Base-by-base conservation (phyloP, 148 eudicot species). In the Rhododendron mucronatum region DNA sequence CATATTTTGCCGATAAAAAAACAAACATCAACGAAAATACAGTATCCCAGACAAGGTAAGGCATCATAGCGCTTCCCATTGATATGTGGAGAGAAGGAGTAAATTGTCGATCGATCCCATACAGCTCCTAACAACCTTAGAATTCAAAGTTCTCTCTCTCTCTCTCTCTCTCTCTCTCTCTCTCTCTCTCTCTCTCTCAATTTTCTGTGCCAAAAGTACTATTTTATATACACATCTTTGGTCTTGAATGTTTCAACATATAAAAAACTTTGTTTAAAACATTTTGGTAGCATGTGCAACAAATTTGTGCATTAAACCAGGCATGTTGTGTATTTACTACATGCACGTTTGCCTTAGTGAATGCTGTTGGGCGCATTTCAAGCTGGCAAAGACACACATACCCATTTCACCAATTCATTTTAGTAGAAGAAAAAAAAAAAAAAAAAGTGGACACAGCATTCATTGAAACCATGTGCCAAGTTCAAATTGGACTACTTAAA, bases 331-430 rank as follows among this genome's bases (percentile, higher is more conserved):
- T 51, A 86, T 81, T 86, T 86, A 86, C 61, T 82, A 26, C 61
- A 86, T 55, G 82, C 88, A 86, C 88, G 88, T 82, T 74, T 86
- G 80, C 74, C 13, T 44, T 53, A 86, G 81, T 86, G 88, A 86
- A 86, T 81, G 88, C 33, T 86, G 88, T 86, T 86, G 80, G 81
- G 75, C 88, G 77, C 85, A 82, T 73, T 86, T 82, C 53, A 59
- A 86, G 88, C 88, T 82, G 82, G 75, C 84, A 86, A 69, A 74
- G 57, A 86, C 85, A 82, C 85, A 86, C 82, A 75, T 82, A 73
- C 84, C 84, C 69, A 82, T 57, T 73, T 82, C 75, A 51, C 53
- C 13, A 21, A 67, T 47, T 7, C 81, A 37, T 76, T 41, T 41
- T 21, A 1, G 12, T 12, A 77, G 45, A 55, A 20, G 21, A 26